Evolutionary conservation across 2,329 filamentous ascomycete species (phyloP).

Genomic region (Aspergillus versicolor): DNA sequence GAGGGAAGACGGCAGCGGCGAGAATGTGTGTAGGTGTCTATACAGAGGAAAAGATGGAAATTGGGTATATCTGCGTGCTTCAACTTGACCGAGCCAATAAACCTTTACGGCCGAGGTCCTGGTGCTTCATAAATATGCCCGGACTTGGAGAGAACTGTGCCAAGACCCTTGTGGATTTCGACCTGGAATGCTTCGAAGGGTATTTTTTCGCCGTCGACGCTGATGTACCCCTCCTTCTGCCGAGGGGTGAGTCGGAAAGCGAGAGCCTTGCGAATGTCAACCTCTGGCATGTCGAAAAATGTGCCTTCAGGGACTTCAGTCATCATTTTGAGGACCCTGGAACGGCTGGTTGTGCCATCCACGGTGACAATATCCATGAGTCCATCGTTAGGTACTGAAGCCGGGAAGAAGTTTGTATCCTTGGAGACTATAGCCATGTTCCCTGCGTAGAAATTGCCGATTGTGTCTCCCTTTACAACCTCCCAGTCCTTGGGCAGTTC

Average conservation of each 20-base stretch:
- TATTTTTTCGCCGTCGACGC: conserved; percentile 86
- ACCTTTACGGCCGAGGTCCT: conserved; percentile 30
- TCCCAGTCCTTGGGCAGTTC: conserved; percentile 76
- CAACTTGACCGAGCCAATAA: background rate
- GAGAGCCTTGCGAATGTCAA: conserved; percentile 80
- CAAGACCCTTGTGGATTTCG: conserved; percentile 80
- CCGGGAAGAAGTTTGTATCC: conserved; percentile 78
- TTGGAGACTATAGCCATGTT: conserved; percentile 94
- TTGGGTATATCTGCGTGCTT: background rate
- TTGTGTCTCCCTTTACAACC: conserved; percentile 67
- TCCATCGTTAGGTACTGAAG: conserved; percentile 78
- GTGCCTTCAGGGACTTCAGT: conserved; percentile 68
- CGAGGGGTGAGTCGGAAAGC: conserved; percentile 83
- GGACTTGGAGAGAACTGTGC: conserved; percentile 77
- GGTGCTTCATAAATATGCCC: conserved; percentile 68
- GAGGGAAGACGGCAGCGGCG: conserved; percentile 19
- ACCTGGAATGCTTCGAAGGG: conserved; percentile 89
- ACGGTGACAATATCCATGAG: conserved; percentile 81
- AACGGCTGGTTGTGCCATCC: conserved; percentile 69
- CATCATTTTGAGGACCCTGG: conserved; percentile 68
- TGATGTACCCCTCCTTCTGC: conserved; percentile 76
- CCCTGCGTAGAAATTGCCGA: conserved; percentile 91
- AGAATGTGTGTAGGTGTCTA: conserved; percentile 6
- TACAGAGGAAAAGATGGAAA: conserved; percentile 10
- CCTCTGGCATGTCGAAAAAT: conserved; percentile 76